phyloP scores from a whole-genome alignment of 2,329 filamentous ascomycete species.

The Thelonectria olida region DNA sequence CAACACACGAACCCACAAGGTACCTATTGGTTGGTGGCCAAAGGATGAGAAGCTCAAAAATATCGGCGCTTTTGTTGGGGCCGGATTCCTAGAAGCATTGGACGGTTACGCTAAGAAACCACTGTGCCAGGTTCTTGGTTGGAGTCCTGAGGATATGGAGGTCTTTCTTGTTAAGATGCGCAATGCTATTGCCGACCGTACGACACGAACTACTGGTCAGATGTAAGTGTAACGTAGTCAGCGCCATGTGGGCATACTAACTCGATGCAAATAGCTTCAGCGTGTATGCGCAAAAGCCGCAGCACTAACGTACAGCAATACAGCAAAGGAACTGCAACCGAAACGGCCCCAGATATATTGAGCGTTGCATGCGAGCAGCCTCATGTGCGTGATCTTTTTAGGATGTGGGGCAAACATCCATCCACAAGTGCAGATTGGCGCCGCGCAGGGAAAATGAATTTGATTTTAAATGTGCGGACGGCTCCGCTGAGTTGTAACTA shows the following conservation, averaged over 20 bases:
- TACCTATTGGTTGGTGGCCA: constrained; percentile 32
- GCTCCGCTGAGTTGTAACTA: too few relatives aligned
- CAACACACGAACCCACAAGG: constrained; percentile 20
- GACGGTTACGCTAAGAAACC: constrained; percentile 37
- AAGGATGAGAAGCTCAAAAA: constrained; percentile 36
- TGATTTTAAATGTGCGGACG: too few relatives aligned
- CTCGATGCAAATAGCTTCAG: not conserved
- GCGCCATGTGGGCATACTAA: too few relatives aligned
- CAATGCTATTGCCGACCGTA: constrained; percentile 21
- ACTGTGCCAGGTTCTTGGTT: constrained; percentile 31
- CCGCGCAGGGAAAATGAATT: too few relatives aligned
- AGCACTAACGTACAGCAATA: too few relatives aligned
- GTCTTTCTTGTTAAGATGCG: constrained; percentile 35
- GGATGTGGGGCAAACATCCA: too few relatives aligned
- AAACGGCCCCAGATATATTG: too few relatives aligned
- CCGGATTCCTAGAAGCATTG: constrained; percentile 32
- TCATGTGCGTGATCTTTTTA: too few relatives aligned
- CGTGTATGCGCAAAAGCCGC: not conserved
- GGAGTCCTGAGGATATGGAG: constrained; percentile 35
- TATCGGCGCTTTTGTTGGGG: constrained; percentile 33
- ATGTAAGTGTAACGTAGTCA: constrained; percentile 32
- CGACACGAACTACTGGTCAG: constrained; percentile 23
- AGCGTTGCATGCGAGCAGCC: too few relatives aligned
- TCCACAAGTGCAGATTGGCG: too few relatives aligned
- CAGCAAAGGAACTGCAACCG: too few relatives aligned